A percentile compares a stretch with the other conserved stretches of the same genome.
Evolutionary conservation across 2,329 filamentous ascomycete species (phyloP).

Genomic region (Elsinoe fawcettii): DNA sequence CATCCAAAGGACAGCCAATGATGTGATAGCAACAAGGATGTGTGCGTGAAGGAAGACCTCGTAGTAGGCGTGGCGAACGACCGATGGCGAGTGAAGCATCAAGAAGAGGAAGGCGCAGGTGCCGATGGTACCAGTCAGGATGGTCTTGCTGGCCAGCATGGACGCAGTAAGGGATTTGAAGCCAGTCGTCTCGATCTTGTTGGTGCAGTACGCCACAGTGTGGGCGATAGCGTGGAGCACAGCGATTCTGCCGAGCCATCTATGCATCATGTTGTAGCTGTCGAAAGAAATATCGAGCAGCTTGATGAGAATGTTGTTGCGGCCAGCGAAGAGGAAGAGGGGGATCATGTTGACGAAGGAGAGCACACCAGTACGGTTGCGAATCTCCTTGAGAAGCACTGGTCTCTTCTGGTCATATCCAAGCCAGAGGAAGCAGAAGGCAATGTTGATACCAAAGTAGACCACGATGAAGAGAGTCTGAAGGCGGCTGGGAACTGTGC

Average conservation of each 20-base stretch:
- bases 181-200: conserved; percentile 37
- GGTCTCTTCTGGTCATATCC: conserved; percentile 42
- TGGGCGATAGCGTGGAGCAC: conserved; percentile 62
- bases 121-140: conserved; percentile 57
- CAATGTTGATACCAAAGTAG: conserved; percentile 47
- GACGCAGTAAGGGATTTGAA: conserved; percentile 42
- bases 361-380: conserved; percentile 63
- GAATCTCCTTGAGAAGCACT: conserved; percentile 60
- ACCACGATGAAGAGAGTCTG: conserved; percentile 39
- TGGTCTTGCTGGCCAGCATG: conserved; percentile 39
- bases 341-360: conserved; percentile 71
- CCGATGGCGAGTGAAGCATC: conserved; percentile 60
- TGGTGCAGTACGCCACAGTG: conserved; percentile 51
- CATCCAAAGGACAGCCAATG: conserved; percentile 59
- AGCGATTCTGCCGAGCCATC: conserved; percentile 72
- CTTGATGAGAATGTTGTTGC: conserved; percentile 70
- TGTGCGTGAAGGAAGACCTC: conserved; percentile 69
- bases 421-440: conserved; percentile 43
- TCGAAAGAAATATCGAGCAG: conserved; percentile 70
- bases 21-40: conserved; percentile 53
- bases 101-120: conserved; percentile 56
- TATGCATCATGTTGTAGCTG: conserved; percentile 72
- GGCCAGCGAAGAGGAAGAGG: conserved; percentile 63
- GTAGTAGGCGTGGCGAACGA: conserved; percentile 69
- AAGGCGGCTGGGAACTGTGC: conserved; percentile 42